Evolutionary conservation across 257 asterid genomes (phyloP), one percentile per base, ranked within the genome.

Genomic region (Salvia rosmarinus): DNA sequence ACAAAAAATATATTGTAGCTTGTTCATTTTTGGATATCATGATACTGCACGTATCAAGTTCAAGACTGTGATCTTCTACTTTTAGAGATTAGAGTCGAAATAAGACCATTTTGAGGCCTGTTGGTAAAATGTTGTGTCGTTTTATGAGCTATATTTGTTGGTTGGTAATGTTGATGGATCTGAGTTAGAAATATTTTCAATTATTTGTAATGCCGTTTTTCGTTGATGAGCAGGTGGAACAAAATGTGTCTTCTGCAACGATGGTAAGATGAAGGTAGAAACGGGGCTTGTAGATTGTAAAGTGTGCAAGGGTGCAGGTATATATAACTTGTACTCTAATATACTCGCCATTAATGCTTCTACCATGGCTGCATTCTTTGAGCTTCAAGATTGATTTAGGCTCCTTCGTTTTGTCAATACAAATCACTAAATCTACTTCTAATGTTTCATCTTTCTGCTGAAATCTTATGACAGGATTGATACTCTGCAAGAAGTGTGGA

Each of bases 241-340:
- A 10, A 93, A 89, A 83, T 93, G 98, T 52, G 96, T 93, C 3
- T 90, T 93, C 85, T 90, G 97, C 73, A 85, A 19, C 16, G 95
- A 84, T 73, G 98, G 98, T 23, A 93, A 90, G 81, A 93, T 93
- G 98, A 90, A 85, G 85, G 83, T 77, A 20, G 97, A 90, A 79
- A 47, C 82, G 3, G 93, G 96, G 64, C 72, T 85, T 39, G 96
- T 89, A 11, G 94, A 93, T 68, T 93, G 98, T 78, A 89, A 83
- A 76, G 96, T 93, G 34, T 93, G 98, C 96, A 93, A 86, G 81
- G 98, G 98, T 67, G 93, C 97, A 86, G 96, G 98, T 88, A 79
- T 13, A 52, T 17, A 6, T 11, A n/a, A n/a, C n/a, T n/a, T n/a
- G n/a, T n/a, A n/a, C n/a, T n/a, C n/a, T n/a, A n/a, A n/a, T n/a